Evolutionary conservation across 257 asterid species (phyloP).

Genomic region (Nicotiana otophora): DNA sequence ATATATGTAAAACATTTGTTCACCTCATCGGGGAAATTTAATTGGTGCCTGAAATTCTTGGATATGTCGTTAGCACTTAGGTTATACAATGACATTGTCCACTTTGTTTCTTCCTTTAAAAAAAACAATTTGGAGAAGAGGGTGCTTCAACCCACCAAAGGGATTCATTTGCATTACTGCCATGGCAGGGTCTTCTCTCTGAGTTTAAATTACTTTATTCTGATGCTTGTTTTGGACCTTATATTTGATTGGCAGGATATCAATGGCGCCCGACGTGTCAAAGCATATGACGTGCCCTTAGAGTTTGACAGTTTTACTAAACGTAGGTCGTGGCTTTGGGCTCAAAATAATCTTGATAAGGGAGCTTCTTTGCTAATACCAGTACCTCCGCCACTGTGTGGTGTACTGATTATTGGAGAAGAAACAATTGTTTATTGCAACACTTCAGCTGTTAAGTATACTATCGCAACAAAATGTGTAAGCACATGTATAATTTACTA

Average conservation of each 20-base stretch:
- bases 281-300: constrained; percentile 82
- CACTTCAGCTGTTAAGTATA: constrained; percentile 73
- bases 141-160: not conserved
- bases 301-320: constrained; percentile 80
- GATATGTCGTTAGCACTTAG: too few species aligned
- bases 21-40: too few species aligned
- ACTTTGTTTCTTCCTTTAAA: too few species aligned
- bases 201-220: not conserved
- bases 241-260: constrained; percentile 51
- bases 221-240: not conserved
- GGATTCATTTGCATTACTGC: not conserved
- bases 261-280: constrained; percentile 83
- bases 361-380: constrained; percentile 91
- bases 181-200: not conserved
- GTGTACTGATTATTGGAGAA: constrained; percentile 90
- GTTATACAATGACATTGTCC: too few species aligned
- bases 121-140: not conserved
- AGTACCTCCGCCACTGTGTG: constrained; percentile 88
- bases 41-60: too few species aligned
- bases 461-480: constrained; percentile 71
- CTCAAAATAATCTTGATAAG: constrained; percentile 87
- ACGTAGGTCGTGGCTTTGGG: constrained; percentile 50
- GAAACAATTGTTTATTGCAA: constrained; percentile 63
- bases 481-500: constrained; percentile 7
- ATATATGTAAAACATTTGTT: too few species aligned